Percentiles rank a stretch among this genome's conserved stretches.
Conservation (phyloP, 768 basidiomycete genomes). For the Xanthoconium stramineum region DNA sequence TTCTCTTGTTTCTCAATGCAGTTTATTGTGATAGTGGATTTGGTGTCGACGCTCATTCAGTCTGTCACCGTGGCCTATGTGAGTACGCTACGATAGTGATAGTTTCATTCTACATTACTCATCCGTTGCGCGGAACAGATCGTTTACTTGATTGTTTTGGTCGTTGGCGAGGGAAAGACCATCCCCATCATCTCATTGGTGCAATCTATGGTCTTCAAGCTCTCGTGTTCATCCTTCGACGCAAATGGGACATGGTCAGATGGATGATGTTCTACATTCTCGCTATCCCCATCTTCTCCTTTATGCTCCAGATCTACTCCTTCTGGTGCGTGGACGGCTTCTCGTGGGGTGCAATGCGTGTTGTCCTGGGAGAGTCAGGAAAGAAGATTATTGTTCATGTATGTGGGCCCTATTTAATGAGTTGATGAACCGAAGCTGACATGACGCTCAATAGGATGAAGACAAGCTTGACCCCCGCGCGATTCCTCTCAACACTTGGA, state of each 20-base stretch:
- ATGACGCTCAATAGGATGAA: slow-evolving; percentile 63
- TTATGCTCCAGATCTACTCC: slow-evolving; percentile 89
- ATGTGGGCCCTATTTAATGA: slow-evolving; percentile 28
- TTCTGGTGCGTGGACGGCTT: slow-evolving; percentile 99
- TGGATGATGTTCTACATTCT: slow-evolving; percentile 97
- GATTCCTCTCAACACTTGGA: slow-evolving; percentile 97
- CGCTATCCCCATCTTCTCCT: slow-evolving; percentile 90
- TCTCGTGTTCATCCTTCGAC: slow-evolving; percentile 83
- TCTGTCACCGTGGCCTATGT: slow-evolving; percentile 90
- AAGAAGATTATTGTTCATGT: slow-evolving; percentile 96
- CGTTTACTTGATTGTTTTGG: slow-evolving; percentile 82
- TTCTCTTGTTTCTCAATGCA: slow-evolving; percentile 99
- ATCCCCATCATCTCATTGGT: slow-evolving; percentile 80
- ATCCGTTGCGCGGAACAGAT: slow-evolving; percentile 46
- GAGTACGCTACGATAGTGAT: slow-evolving; percentile 40
- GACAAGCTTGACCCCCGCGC: slow-evolving; percentile 93
- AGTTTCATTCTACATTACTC: not conserved
- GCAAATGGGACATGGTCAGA: slow-evolving; percentile 98
- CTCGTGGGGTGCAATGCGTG: slow-evolving; percentile 91
- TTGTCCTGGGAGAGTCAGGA: slow-evolving; percentile 90
- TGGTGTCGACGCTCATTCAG: slow-evolving; percentile 81
- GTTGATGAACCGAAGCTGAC: slow-evolving; percentile 7
- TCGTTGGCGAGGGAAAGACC: slow-evolving; percentile 58
- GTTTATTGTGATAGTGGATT: slow-evolving; percentile 95
- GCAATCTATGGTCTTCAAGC: slow-evolving; percentile 95